Conservation (phyloP, 345 rosid species). For the Punica granatum region DNA sequence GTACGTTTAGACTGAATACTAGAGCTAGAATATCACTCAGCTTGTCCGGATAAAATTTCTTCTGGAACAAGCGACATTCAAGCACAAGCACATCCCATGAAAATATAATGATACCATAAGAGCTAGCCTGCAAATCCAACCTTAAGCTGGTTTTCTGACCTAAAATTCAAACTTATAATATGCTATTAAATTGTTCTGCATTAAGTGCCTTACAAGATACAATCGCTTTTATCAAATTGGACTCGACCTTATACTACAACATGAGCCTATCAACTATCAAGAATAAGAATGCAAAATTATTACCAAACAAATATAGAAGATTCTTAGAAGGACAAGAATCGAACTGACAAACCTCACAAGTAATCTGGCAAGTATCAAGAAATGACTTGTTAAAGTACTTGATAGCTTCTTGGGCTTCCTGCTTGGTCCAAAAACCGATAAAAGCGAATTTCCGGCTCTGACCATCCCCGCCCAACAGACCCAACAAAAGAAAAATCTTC, state of each 20-base stretch:
- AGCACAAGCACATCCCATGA: too few relatives aligned
- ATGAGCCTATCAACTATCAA: not conserved
- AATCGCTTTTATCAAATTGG: too few relatives aligned
- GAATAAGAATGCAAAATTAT: not conserved
- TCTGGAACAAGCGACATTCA: too few relatives aligned
- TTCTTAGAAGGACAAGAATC: not conserved
- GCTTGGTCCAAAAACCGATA: constrained; percentile 63
- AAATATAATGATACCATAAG: not conserved
- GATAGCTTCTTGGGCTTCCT: constrained; percentile 77
- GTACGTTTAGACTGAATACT: not conserved
- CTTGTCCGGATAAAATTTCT: too few relatives aligned
- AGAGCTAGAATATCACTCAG: not conserved
- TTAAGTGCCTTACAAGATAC: not conserved
- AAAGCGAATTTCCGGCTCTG: constrained; percentile 81
- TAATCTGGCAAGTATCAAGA: constrained; percentile 50
- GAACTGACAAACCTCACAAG: constrained; percentile 59
- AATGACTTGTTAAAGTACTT: constrained; percentile 62
- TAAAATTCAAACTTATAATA: not conserved
- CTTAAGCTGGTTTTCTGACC: not conserved
- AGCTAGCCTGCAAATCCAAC: not conserved
- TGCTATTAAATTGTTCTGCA: not conserved
- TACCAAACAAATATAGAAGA: too few relatives aligned
- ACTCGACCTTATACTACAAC: too few relatives aligned
- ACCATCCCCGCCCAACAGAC: constrained; percentile 52
- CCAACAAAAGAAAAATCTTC: not conserved